Percentiles rank a stretch among this genome's conserved stretches.
Conservation (phyloP, 2,329 filamentous ascomycete genomes). For the Paecilomyces sp. region DNA sequence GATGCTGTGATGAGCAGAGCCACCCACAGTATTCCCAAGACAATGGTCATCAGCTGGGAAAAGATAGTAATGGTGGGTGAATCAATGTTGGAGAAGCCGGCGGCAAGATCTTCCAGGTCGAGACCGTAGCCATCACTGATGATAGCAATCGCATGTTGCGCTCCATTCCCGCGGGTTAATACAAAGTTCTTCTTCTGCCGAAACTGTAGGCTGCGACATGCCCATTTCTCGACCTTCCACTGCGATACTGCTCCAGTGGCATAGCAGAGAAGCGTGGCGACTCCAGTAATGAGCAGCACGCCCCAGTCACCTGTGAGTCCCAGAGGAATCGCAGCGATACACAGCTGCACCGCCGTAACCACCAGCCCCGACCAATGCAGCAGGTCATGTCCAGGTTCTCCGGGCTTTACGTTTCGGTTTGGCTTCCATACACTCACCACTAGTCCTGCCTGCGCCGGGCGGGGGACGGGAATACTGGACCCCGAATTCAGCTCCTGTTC, state of each 20-base stretch:
- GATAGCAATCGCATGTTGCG: conserved; percentile 33
- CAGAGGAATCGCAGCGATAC: conserved; percentile 27
- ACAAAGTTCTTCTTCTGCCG: conserved; percentile 18
- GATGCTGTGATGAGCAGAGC: conserved; percentile 32
- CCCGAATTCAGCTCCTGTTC: conserved; percentile 1
- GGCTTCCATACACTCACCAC: conserved; percentile 18
- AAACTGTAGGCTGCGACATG: conserved; percentile 17
- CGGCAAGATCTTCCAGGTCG: conserved; percentile 36
- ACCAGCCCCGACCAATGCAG: conserved; percentile 17
- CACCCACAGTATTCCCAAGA: conserved; percentile 29
- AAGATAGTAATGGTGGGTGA: conserved; percentile 1
- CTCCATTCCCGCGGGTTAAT: conserved; percentile 35
- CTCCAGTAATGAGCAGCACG: conserved; percentile 33
- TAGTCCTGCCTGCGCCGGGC: conserved; percentile 16
- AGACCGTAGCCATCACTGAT: conserved; percentile 23
- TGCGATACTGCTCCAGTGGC: conserved; percentile 21
- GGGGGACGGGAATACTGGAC: conserved; percentile 1
- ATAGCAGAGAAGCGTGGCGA: conserved; percentile 30
- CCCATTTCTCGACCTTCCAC: conserved; percentile 39
- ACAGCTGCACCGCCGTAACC: conserved; percentile 19
- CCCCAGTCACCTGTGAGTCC: conserved; percentile 28
- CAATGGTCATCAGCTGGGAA: conserved; percentile 11
- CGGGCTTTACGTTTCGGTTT: not conserved
- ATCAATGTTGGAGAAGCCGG: conserved; percentile 10
- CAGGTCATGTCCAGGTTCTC: conserved; percentile 12